These are phyloP conservation scores for Apiospora rasikravindrae DNA, from an alignment of 2,329 filamentous ascomycete species.

Conservation along the genomic window DNA sequence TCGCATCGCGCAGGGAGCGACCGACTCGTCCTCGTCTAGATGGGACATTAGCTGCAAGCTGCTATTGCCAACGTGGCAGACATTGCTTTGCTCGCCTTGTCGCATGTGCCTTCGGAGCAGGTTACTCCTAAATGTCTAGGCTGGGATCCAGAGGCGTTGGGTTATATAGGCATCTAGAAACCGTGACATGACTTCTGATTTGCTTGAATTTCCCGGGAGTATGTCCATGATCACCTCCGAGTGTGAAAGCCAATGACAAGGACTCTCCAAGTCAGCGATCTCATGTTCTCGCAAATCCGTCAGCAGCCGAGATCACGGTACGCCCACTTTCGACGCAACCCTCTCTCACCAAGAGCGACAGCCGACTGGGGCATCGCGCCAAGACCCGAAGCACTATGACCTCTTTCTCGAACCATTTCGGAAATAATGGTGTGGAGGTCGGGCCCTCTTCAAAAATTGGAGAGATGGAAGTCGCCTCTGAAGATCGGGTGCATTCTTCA, in stretches of 20 bases:
- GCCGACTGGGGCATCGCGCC: background rate
- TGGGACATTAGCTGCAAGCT: slow-evolving; percentile 3
- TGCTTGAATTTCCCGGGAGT: background rate
- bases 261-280: background rate
- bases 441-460: background rate
- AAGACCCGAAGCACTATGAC: slow-evolving; percentile 8
- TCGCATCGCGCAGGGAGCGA: background rate
- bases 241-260: background rate
- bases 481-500: background rate
- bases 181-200: background rate
- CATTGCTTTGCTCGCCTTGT: background rate
- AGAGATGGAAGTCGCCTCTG: background rate
- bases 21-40: background rate
- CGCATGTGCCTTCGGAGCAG: background rate
- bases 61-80: slow-evolving; percentile 9
- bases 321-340: background rate
- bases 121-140: background rate
- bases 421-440: slow-evolving; percentile 15
- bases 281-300: slow-evolving; percentile 15
- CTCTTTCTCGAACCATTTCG: slow-evolving; percentile 15
- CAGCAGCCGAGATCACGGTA: slow-evolving; percentile 14
- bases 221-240: slow-evolving; percentile 2
- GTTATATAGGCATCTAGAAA: background rate
- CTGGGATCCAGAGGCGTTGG: background rate
- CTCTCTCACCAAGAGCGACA: slow-evolving; percentile 1